Base-by-base conservation (phyloP, 768 basidiomycete genomes). In the Cystobasidium ongulense region DNA sequence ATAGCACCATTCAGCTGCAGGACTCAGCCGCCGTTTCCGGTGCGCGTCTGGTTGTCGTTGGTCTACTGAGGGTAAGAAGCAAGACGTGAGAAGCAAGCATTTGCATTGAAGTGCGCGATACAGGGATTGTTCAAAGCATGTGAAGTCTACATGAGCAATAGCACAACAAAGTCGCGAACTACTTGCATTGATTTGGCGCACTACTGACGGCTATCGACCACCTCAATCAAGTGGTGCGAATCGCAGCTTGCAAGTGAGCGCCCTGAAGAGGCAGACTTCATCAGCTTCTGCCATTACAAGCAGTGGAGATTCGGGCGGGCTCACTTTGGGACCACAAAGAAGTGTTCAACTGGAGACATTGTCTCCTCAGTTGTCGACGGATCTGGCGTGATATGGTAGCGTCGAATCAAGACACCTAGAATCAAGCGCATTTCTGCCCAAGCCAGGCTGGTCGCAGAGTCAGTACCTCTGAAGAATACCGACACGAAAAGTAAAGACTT, bases 381-480 rank as follows among this genome's bases (percentile, higher is more conserved):
- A 31, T 59, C 57, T 10, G 57, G 57, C 33, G 15, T 7, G 23
- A 59, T 59, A 15, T 4, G 15, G 57, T 59, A 59, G 11, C 25
- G 8, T 23, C 57, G 57, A 23, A 59, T 59, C 15, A 59, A 15
- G 8, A 29, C 25, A 4, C 57, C 57, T 27, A 59, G 57, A 23
- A 59, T 59, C 57, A 59, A 29, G 13, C 57, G 57, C 57, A 59
- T 59, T 59, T 59, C 57, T 21, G 57, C 57, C 57, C 57, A 59
- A 27, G 57, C 57, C 25, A 59, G 57, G 25, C 57, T 59, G 57
- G 39, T 41, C 7, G 39, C 39, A 41, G 39, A 41, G 39, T 23
- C n/a, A 46, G 13, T 46, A 13, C 13, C n/a, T 46, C 43, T 46
- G n/a, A 46, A 13, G 13, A 46, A n/a, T n/a, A 46, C n/a, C 43